Evolutionary conservation across 495 filamentous ascomycete species (phyloP).

Genomic region (Bacidia gigantensis): DNA sequence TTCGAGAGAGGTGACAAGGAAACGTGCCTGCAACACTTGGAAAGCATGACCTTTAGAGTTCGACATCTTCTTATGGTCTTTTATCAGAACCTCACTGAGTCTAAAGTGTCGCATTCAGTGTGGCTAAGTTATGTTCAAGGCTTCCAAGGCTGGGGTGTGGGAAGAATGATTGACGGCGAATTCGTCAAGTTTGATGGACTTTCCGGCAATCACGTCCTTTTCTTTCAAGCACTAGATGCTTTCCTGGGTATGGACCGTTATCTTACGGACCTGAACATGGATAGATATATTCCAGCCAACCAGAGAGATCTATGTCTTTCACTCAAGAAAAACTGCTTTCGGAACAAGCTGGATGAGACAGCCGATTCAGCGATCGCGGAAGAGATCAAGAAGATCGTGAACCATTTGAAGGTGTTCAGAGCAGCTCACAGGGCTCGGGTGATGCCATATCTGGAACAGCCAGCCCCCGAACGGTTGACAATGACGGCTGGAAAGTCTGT

Average conservation of each 20-base stretch:
- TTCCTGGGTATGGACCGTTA: slow-evolving; percentile 31
- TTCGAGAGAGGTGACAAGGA: slow-evolving; percentile 17
- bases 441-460: slow-evolving; percentile 23
- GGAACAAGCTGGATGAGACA: slow-evolving; percentile 9
- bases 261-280: slow-evolving; percentile 17
- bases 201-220: slow-evolving; percentile 29
- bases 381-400: slow-evolving; percentile 24
- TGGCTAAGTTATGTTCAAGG: slow-evolving; percentile 31
- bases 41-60: slow-evolving; percentile 17
- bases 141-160: slow-evolving; percentile 30
- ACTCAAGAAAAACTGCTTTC: slow-evolving; percentile 17
- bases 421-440: slow-evolving; percentile 26
- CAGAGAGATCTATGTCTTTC: slow-evolving; percentile 24
- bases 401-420: slow-evolving; percentile 25
- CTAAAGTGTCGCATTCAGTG: slow-evolving; percentile 19
- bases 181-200: slow-evolving; percentile 31
- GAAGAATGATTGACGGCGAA: slow-evolving; percentile 19
- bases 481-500: slow-evolving; percentile 35
- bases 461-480: slow-evolving; percentile 29
- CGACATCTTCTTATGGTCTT: slow-evolving; percentile 20
- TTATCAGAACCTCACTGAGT: slow-evolving; percentile 17
- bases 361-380: slow-evolving; percentile 18
- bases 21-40: slow-evolving; percentile 16
- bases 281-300: slow-evolving; percentile 21
- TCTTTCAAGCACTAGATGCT: slow-evolving; percentile 31